Percentiles rank a stretch among this genome's conserved stretches.
These are phyloP conservation scores for Hapsidospora chrysogenum DNA, from an alignment of 495 filamentous ascomycete species.

Conservation along the genomic window DNA sequence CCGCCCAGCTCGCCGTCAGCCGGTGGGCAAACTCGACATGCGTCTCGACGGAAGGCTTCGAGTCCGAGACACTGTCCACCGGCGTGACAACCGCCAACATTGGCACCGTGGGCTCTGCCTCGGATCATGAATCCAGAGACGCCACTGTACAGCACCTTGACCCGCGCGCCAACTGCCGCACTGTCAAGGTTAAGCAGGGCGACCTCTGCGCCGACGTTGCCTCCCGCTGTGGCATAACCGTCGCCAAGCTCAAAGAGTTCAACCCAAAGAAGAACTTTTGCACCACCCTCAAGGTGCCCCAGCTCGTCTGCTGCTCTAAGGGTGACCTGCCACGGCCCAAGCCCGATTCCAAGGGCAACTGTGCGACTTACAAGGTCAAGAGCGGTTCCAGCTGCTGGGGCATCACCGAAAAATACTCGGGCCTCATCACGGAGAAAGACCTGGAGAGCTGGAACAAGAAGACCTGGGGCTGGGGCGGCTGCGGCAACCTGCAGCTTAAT, in stretches of 20 bases:
- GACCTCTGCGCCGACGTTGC: conserved; percentile 25
- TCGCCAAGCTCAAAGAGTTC: conserved; percentile 19
- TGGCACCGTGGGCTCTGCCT: neutral
- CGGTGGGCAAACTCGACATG: no score
- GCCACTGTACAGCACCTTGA: neutral
- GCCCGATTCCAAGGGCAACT: conserved; percentile 25
- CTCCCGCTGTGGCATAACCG: conserved; percentile 20
- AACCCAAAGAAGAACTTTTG: conserved; percentile 20
- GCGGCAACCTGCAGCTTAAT: conserved; percentile 11
- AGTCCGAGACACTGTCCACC: no score
- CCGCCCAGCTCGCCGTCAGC: no score
- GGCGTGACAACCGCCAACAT: conserved; percentile 1
- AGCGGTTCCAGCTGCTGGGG: conserved; percentile 16
- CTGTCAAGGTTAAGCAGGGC: conserved; percentile 11
- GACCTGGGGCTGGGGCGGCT: conserved; percentile 35
- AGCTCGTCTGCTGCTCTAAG: conserved; percentile 30
- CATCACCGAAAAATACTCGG: conserved; percentile 12
- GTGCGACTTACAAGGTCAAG: conserved; percentile 16
- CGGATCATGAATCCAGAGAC: neutral
- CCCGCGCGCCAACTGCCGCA: conserved; percentile 7
- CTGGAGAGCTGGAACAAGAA: conserved; percentile 23
- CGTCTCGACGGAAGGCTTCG: no score
- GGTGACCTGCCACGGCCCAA: conserved; percentile 20
- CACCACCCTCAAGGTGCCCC: conserved; percentile 12
- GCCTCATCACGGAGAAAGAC: conserved; percentile 15